These are phyloP conservation scores for Trametes sanguinea DNA, from an alignment of 768 basidiomycete genomes.

Conservation along the genomic window DNA sequence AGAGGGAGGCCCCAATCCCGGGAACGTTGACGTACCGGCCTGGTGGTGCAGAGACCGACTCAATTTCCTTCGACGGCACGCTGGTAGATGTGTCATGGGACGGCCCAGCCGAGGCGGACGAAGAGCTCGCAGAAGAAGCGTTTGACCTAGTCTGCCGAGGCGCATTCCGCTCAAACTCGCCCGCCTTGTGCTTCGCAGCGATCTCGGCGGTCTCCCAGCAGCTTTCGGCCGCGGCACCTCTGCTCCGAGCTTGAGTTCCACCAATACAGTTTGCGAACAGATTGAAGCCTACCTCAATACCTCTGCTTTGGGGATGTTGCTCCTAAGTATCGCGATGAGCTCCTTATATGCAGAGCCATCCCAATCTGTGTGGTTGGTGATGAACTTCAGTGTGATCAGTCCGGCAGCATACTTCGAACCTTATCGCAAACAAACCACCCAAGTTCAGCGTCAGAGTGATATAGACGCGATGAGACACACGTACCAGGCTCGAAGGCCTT, in stretches of 20 bases:
- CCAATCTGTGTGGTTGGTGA: conserved; percentile 7
- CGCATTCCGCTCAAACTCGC: neutral
- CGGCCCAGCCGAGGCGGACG: neutral
- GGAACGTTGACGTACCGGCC: neutral
- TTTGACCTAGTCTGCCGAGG: neutral
- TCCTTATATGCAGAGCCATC: conserved; percentile 6
- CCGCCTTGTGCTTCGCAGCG: conserved; percentile 1
- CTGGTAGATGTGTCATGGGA: neutral
- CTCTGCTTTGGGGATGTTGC: neutral
- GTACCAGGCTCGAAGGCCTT: neutral
- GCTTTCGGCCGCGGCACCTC: neutral
- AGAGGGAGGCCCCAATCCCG: neutral
- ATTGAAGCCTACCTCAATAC: neutral
- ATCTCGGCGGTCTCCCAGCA: conserved; percentile 2
- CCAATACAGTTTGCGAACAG: neutral
- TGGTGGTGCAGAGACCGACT: neutral
- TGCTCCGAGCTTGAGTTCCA: neutral
- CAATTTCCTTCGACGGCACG: neutral
- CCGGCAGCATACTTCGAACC: neutral
- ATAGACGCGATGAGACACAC: neutral
- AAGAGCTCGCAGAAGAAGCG: neutral
- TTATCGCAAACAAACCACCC: neutral
- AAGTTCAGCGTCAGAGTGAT: neutral
- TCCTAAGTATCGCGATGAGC: conserved; percentile 6
- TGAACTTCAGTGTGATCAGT: conserved; percentile 13